Conservation (phyloP, 768 basidiomycete species). For the Mycena latifolia region DNA sequence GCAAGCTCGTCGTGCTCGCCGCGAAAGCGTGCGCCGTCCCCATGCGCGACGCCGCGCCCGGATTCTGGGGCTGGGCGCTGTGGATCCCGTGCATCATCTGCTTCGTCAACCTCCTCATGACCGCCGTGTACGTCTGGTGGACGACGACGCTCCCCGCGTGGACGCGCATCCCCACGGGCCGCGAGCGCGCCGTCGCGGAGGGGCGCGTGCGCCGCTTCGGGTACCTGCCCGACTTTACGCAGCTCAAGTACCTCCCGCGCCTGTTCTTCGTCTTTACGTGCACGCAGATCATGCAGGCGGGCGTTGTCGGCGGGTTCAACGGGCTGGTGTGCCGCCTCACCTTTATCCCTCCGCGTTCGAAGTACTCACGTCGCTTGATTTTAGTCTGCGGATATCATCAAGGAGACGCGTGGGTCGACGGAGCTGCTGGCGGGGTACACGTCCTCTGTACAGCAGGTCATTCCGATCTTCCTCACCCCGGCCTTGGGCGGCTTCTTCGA, state of each 20-base stretch:
- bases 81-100: constrained; percentile 4
- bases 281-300: background rate
- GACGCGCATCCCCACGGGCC: background rate
- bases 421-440: constrained; percentile 5
- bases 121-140: background rate
- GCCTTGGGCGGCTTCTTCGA: background rate
- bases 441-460: background rate
- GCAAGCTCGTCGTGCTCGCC: constrained; percentile 3
- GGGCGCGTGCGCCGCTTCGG: background rate
- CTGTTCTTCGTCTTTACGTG: constrained; percentile 4
- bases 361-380: too few relatives aligned
- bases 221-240: background rate
- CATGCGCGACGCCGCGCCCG: background rate
- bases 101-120: background rate
- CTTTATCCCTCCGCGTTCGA: too few relatives aligned
- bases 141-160: background rate
- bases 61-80: background rate
- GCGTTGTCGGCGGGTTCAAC: constrained; percentile 1
- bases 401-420: constrained; percentile 1
- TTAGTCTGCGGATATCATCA: background rate
- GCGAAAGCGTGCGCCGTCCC: constrained; percentile 1
- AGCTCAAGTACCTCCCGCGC: background rate
- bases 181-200: background rate
- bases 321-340: background rate
- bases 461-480: background rate